Base-by-base conservation (phyloP, 2,329 filamentous ascomycete species). In the Trichoderma afroharzianum region DNA sequence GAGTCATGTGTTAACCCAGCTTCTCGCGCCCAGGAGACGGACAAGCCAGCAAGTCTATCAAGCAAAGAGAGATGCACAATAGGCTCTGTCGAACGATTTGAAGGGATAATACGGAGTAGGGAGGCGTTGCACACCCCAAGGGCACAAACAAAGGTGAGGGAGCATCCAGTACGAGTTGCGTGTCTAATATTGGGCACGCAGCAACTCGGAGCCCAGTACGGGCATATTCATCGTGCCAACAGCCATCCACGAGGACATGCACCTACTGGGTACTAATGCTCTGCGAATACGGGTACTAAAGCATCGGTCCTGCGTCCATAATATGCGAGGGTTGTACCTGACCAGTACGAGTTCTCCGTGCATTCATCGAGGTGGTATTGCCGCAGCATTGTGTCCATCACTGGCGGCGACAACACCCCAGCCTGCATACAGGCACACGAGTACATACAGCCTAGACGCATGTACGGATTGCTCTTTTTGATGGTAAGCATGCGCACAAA, bases 1-100 rank as follows among this genome's bases (percentile, higher is more conserved):
- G 67, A 69, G 67, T 69, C 67, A 69, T 61, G 67, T 50, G 58
- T 69, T 69, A 69, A 58, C 36, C 24, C 67, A 21, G 67, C 67
- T 47, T 62, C 62, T 69, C 62, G 67, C 67, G 67, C 67, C 67
- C 57, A 69, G 57, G 67, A 62, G 57, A 50, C 21, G 21, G 30
- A 30, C 21, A 30, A 69, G 50, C 39, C 67, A 69, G 36, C 67
- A n/a, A 32, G n/a, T 21, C 28, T 21, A 33, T 59, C 30, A 58
- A 11, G 6, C 57, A 21, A 32, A 28, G 11, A 36, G 21, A 61
- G 53, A 15, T 50, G 33, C 30, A 9, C 33, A 18, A 55, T 39
- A 24, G 15, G 14, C 32, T 36, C 33, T n/a, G 59, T 24, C 15
- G 59, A 43, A 26, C 24, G 33, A 14, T 21, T n/a, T 8, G 36